Evolutionary conservation across 2,329 filamentous ascomycete genomes (phyloP), one percentile per base, ranked within the genome.

Genomic region (Penicillium sp.): DNA sequence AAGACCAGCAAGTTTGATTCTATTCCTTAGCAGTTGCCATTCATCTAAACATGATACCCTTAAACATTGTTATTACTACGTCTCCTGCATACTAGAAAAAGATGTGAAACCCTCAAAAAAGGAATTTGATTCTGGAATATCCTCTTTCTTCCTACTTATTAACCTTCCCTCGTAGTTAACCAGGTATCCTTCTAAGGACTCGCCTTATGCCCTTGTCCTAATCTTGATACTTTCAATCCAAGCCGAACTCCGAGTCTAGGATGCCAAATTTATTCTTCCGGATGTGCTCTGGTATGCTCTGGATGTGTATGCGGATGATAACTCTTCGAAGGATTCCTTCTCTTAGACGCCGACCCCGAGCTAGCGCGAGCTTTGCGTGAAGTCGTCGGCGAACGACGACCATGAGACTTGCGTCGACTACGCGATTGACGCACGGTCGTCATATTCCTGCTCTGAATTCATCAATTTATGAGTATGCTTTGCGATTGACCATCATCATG

Each of bases 21-120:
- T 16, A 5, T 37, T 39, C n/a, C n/a, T n/a, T n/a, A n/a, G 46
- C 37, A 42, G 31, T 21, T 36, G 48, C 45, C 46, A 48, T 52
- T 49, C 33, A 52, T 55, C 26, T 56, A 36, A 58, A 48, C 57
- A 61, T 59, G 61, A 63, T 63, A 63, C 61, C 55, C 54, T 55
- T 43, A 11, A 18, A 29, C 45, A 36, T 26, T 28, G 26, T 21
- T n/a, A 28, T 34, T 29, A 40, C n/a, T 47, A 21, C 43, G 16
- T 42, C 36, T 43, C 21, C 13, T 37, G 19, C 16, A 6, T 42
- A 7, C 13, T 48, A 40, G 11, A 28, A 26, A 45, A 31, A 45
- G 7, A 18, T 42, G 13, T 19, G 23, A 26, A 43, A 45, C 31
- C 4, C 18, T 31, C 9, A 31, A 31, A 13, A n/a, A 21, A 29